phyloP scores from a whole-genome alignment of 2,329 filamentous ascomycete genomes.

The Thelonectria blattea region DNA sequence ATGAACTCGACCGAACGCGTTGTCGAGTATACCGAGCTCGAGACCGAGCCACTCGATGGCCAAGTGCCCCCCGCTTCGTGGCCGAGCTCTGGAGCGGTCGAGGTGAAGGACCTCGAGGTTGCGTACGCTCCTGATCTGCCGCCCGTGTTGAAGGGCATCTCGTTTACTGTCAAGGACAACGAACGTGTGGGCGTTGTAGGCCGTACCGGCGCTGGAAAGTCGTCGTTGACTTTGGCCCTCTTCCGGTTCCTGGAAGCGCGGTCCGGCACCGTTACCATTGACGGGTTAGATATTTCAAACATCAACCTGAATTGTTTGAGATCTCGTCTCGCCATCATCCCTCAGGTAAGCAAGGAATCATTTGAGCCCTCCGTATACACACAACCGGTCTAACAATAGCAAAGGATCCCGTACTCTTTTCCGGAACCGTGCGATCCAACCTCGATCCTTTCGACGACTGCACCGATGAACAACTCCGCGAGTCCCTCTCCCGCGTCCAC shows the following conservation, averaged over 20 bases:
- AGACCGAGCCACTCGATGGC: slow-evolving; percentile 70
- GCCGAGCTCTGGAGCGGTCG: slow-evolving; percentile 75
- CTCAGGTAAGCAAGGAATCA: slow-evolving; percentile 51
- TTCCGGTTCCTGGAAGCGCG: slow-evolving; percentile 78
- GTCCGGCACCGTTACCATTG: slow-evolving; percentile 71
- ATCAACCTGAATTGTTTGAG: slow-evolving; percentile 73
- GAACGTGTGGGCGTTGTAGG: slow-evolving; percentile 79
- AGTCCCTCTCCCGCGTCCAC: slow-evolving; percentile 74
- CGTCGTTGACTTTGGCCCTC: slow-evolving; percentile 74
- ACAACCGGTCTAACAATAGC: slow-evolving; percentile 16
- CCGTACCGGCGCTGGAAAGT: slow-evolving; percentile 80
- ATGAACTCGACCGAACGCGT: slow-evolving; percentile 82
- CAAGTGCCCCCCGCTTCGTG: slow-evolving; percentile 70
- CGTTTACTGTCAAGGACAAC: slow-evolving; percentile 69
- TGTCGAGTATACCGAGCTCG: slow-evolving; percentile 73
- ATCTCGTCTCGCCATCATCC: slow-evolving; percentile 79
- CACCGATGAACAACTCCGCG: slow-evolving; percentile 70
- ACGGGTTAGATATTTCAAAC: slow-evolving; percentile 76
- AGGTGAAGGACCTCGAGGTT: slow-evolving; percentile 75
- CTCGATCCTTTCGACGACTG: slow-evolving; percentile 78
- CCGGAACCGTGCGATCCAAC: slow-evolving; percentile 77
- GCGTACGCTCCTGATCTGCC: slow-evolving; percentile 74
- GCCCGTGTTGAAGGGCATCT: slow-evolving; percentile 72
- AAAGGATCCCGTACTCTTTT: slow-evolving; percentile 81
- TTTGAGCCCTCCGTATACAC: neutral